Percentiles rank a stretch among this genome's conserved stretches.
Evolutionary conservation across 208 protist genomes (phyloP).

Genomic region (Trypanosoma lewisi): DNA sequence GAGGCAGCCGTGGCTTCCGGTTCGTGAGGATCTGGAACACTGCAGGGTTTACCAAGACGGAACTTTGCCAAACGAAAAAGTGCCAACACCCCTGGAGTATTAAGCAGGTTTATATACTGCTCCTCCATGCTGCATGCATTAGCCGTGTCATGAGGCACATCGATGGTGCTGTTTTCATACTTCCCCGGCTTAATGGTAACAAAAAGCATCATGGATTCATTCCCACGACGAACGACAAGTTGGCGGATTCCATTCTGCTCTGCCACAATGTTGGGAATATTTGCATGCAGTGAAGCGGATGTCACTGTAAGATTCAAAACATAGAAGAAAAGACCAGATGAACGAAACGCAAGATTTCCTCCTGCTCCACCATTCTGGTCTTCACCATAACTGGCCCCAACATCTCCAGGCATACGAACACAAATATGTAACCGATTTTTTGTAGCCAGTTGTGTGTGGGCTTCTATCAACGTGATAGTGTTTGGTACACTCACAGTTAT

Average conservation of each 20-base stretch:
- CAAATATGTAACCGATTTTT: slow-evolving; percentile 38
- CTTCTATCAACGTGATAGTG: slow-evolving; percentile 35
- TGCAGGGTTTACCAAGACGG: slow-evolving; percentile 35
- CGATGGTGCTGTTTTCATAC: neutral
- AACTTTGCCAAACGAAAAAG: slow-evolving; percentile 56
- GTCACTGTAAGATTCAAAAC: slow-evolving; percentile 52
- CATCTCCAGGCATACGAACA: slow-evolving; percentile 1
- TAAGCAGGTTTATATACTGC: slow-evolving; percentile 40
- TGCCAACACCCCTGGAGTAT: slow-evolving; percentile 35
- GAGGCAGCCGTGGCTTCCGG: slow-evolving; percentile 11
- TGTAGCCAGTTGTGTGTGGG: slow-evolving; percentile 38
- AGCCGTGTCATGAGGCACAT: neutral
- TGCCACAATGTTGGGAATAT: slow-evolving; percentile 30
- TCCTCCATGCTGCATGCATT: slow-evolving; percentile 23
- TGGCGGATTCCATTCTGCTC: slow-evolving; percentile 34
- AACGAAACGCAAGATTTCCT: slow-evolving; percentile 22
- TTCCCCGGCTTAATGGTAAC: slow-evolving; percentile 25
- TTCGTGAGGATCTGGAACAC: slow-evolving; percentile 4
- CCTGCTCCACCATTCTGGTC: neutral
- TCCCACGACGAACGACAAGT: slow-evolving; percentile 49
- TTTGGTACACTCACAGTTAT: slow-evolving; percentile 33
- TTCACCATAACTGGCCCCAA: neutral
- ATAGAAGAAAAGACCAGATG: slow-evolving; percentile 51
- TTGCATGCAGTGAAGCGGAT: slow-evolving; percentile 40
- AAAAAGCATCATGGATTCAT: slow-evolving; percentile 45